Base-by-base conservation (phyloP, 75 land plant genomes). In the Ceratopteris richardii region DNA sequence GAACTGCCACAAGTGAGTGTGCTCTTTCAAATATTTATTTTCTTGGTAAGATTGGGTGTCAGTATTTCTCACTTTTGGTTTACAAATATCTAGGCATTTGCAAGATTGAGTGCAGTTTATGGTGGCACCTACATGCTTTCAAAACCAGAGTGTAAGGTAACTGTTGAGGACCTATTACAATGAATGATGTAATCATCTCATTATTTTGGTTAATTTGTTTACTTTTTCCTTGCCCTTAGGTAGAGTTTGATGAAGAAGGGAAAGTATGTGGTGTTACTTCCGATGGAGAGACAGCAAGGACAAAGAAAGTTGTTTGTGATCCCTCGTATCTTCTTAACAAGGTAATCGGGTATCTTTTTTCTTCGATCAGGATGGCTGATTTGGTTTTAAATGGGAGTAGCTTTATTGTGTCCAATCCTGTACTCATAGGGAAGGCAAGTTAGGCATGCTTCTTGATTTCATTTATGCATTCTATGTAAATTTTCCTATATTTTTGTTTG, bases 41-140 rank as follows among this genome's bases (percentile, higher is more conserved):
- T 33, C 9, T 33, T 33, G 3, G 37, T 9, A 33, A 4, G 37
- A n/a, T 33, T 33, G 37, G 7, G 7, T 33, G 37, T 33, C 9
- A 9, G 37, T 4, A 33, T 33, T 33, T 3, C 37, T 33, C 3
- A 33, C 37, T 3, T 3, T 52, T 11, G 2, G 62, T 13, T 72
- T 33, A 33, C 37, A 33, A 3, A 9, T 33, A 4, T 33, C 37
- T 9, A 84, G 96, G 96, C 82, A 44, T 90, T 90, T 75, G 96
- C 96, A 40, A 84, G 96, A 44, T 57, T 90, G 21, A 90, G 96
- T 82, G 93, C 93, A 2, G 96, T 90, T 55, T 90, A 90, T 69
- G 93, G 96, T 56, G 93, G 96, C 25, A 90, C 94, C 1, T 90
- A 90, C 67, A 90, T 90, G 96, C 85, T 90, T 23, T 77, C 82